A percentile compares a stretch with the other conserved stretches of the same genome.
These are phyloP conservation scores for Lactarius indigo DNA, from an alignment of 768 basidiomycete genomes.

Conservation along the genomic window DNA sequence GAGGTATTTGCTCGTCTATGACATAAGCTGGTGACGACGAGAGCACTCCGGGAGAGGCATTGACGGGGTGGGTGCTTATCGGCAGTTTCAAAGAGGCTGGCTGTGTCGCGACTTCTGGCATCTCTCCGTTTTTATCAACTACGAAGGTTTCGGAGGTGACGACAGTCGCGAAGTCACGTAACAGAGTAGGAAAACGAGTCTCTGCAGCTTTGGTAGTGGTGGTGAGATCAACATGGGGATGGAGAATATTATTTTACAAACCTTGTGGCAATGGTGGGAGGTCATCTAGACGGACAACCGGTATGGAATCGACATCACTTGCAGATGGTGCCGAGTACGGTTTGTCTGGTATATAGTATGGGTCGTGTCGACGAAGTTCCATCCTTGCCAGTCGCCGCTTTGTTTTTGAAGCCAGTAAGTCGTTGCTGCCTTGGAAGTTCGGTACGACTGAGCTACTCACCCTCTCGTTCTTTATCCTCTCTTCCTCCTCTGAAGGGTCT, in stretches of 20 bases:
- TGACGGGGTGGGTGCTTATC: slow-evolving; percentile 25
- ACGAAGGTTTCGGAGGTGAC: slow-evolving; percentile 16
- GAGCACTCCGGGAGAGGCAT: slow-evolving; percentile 25
- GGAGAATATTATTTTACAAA: slow-evolving; percentile 12
- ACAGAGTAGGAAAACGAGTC: slow-evolving; percentile 14
- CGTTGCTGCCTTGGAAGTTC: background rate
- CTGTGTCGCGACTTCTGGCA: slow-evolving; percentile 23
- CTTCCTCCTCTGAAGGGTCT: slow-evolving; percentile 45
- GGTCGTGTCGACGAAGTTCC: slow-evolving; percentile 78
- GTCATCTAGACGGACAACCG: slow-evolving; percentile 79
- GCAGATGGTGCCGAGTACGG: slow-evolving; percentile 36
- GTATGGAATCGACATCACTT: slow-evolving; percentile 86
- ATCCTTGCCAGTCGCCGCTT: slow-evolving; percentile 69
- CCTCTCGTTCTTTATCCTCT: slow-evolving; percentile 55
- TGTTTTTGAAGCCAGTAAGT: background rate
- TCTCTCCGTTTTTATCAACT: slow-evolving; percentile 25
- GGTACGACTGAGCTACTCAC: slow-evolving; percentile 40
- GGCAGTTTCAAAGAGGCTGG: slow-evolving; percentile 19
- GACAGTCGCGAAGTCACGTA: slow-evolving; percentile 17
- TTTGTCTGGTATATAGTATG: slow-evolving; percentile 83
- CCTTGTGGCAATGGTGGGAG: slow-evolving; percentile 48
- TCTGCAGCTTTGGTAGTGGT: background rate
- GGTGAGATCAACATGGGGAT: background rate
- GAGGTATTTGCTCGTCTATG: slow-evolving; percentile 45
- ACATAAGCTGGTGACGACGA: slow-evolving; percentile 55